Percentiles rank a stretch among this genome's conserved stretches.
phyloP scores from a whole-genome alignment of 768 basidiomycete species.

The Lactarius quietus region DNA sequence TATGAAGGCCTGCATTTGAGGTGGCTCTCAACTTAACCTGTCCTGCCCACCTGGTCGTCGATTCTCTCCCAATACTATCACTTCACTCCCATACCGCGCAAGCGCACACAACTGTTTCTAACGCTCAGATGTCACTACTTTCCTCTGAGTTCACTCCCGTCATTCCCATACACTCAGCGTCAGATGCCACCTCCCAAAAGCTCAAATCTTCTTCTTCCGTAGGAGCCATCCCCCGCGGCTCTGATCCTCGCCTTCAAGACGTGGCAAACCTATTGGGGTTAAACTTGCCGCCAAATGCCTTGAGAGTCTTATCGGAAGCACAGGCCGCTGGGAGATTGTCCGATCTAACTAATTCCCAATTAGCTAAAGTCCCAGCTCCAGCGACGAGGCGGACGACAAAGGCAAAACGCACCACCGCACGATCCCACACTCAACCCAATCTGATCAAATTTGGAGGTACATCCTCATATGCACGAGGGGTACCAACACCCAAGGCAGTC shows the following conservation, averaged over 20 bases:
- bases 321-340: slow-evolving; percentile 1
- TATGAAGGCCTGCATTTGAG: not conserved
- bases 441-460: not conserved
- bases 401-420: not conserved
- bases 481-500: slow-evolving; percentile 4
- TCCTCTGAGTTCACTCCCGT: not conserved
- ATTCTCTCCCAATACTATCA: not conserved
- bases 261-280: not conserved
- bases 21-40: not conserved
- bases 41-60: not conserved
- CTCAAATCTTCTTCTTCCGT: slow-evolving; percentile 2
- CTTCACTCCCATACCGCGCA: not conserved
- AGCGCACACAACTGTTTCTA: not conserved
- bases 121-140: not conserved
- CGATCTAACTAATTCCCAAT: not conserved
- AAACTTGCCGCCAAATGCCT: not conserved
- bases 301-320: not conserved
- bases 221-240: not conserved
- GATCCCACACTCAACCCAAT: slow-evolving; percentile 5
- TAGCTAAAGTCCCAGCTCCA: not conserved
- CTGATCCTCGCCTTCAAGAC: not conserved
- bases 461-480: not conserved
- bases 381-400: not conserved
- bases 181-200: not conserved
- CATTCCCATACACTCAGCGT: not conserved